Percentiles rank a stretch among this genome's conserved stretches.
These are phyloP conservation scores for Phytophthora litchii DNA, from an alignment of 352 stramenopile genomes.

Conservation along the genomic window DNA sequence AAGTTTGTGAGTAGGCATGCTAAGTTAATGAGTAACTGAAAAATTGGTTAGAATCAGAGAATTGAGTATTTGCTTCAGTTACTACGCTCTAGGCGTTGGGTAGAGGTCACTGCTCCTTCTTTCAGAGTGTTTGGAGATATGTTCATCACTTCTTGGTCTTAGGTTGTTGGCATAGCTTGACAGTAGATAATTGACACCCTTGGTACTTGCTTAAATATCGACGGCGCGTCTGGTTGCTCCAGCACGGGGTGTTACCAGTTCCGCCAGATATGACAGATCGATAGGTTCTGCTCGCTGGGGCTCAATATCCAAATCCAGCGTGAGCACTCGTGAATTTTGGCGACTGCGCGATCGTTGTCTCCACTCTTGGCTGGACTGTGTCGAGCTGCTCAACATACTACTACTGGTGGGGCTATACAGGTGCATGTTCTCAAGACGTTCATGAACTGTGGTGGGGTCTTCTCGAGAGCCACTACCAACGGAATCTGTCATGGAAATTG, in stretches of 20 bases:
- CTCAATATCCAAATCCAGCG: conserved; percentile 29
- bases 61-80: conserved; percentile 23
- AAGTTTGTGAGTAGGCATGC: too few relatives aligned
- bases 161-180: conserved; percentile 7
- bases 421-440: conserved; percentile 27
- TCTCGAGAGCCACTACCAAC: conserved; percentile 34
- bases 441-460: conserved; percentile 18
- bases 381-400: conserved; percentile 18
- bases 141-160: background rate
- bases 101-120: conserved; percentile 23
- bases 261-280: conserved; percentile 56
- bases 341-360: conserved; percentile 21
- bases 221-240: conserved; percentile 22
- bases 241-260: conserved; percentile 44
- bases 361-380: conserved; percentile 18
- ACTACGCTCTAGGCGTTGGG: conserved; percentile 22
- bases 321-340: conserved; percentile 22
- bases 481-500: conserved; percentile 45
- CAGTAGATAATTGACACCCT: conserved; percentile 15
- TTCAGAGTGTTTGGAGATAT: conserved; percentile 10
- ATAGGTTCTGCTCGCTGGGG: conserved; percentile 36
- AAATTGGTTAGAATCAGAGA: too few relatives aligned
- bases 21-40: too few relatives aligned
- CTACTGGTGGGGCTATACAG: conserved; percentile 27
- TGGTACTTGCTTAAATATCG: conserved; percentile 40